A percentile compares a stretch with the other conserved stretches of the same genome.
Conservation (phyloP, 352 stramenopile genomes). For the Globisporangium alternatum region DNA sequence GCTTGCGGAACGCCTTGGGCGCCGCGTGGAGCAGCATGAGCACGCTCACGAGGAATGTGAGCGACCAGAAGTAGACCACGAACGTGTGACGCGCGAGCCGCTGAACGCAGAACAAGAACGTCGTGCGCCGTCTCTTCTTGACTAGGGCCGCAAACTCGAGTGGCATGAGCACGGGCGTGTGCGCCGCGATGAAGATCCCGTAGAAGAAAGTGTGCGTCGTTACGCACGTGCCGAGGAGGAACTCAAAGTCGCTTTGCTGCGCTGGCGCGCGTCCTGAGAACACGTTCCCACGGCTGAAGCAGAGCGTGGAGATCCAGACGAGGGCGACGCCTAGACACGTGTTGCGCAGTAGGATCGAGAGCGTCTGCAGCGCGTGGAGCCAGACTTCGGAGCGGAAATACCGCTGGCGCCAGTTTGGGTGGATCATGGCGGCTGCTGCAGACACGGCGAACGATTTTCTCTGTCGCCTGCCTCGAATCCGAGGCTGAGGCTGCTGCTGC, state of each 20-base stretch:
- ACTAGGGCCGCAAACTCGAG: constrained; percentile 16
- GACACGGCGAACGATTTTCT: not conserved
- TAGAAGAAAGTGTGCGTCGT: constrained; percentile 16
- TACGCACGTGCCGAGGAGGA: constrained; percentile 22
- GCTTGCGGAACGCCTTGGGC: not conserved
- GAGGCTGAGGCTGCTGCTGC: not conserved
- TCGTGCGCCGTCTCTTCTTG: not conserved
- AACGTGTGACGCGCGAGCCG: not conserved
- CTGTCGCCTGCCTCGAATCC: not conserved
- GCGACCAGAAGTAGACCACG: constrained; percentile 13
- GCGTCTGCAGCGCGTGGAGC: constrained; percentile 15
- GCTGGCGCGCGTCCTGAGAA: constrained; percentile 19
- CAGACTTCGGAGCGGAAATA: constrained; percentile 10
- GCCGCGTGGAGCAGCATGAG: constrained; percentile 1
- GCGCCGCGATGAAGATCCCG: constrained; percentile 8
- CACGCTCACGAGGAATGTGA: constrained; percentile 3
- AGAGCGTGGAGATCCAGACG: constrained; percentile 19
- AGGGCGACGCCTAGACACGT: constrained; percentile 16
- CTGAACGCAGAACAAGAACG: constrained; percentile 4
- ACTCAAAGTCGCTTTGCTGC: constrained; percentile 25
- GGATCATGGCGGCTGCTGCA: not conserved
- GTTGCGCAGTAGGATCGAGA: constrained; percentile 27
- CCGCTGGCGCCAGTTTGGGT: not conserved
- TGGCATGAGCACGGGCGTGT: constrained; percentile 5
- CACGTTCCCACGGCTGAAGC: constrained; percentile 25